phyloP scores from a whole-genome alignment of 148 eudicot species.

The Chenopodium album region DNA sequence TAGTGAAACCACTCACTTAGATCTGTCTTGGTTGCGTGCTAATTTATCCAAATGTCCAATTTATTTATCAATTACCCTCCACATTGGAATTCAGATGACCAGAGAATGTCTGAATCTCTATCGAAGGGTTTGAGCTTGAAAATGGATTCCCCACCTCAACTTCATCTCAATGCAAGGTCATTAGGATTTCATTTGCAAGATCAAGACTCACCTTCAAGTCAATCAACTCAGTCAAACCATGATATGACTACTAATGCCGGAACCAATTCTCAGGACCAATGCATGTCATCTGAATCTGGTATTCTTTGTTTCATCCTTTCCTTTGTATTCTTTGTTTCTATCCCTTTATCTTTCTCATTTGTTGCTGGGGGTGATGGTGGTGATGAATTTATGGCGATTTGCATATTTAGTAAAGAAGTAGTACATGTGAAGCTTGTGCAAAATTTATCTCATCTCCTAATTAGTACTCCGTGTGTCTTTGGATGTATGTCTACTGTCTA shows the following conservation, averaged over 20 bases:
- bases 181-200: constrained; percentile 43
- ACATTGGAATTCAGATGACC: constrained; percentile 46
- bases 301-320: not conserved
- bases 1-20: constrained; percentile 23
- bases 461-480: not conserved
- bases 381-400: not conserved
- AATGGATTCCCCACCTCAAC: constrained; percentile 41
- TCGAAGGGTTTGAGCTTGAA: constrained; percentile 48
- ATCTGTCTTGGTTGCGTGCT: constrained; percentile 19
- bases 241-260: constrained; percentile 44
- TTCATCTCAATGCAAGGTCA: constrained; percentile 33
- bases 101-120: constrained; percentile 35
- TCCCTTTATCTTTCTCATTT: not conserved
- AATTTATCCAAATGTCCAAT: constrained; percentile 39
- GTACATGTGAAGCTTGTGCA: not conserved
- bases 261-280: constrained; percentile 60
- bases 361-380: not conserved
- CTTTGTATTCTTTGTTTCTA: not conserved
- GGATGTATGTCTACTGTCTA: no score
- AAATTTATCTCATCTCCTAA: not conserved
- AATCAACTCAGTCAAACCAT: constrained; percentile 55
- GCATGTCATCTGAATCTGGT: constrained; percentile 74
- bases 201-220: constrained; percentile 50
- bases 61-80: constrained; percentile 33
- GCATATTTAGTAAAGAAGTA: not conserved